phyloP scores from a whole-genome alignment of 768 basidiomycete genomes.

The Trametes cubensis region DNA sequence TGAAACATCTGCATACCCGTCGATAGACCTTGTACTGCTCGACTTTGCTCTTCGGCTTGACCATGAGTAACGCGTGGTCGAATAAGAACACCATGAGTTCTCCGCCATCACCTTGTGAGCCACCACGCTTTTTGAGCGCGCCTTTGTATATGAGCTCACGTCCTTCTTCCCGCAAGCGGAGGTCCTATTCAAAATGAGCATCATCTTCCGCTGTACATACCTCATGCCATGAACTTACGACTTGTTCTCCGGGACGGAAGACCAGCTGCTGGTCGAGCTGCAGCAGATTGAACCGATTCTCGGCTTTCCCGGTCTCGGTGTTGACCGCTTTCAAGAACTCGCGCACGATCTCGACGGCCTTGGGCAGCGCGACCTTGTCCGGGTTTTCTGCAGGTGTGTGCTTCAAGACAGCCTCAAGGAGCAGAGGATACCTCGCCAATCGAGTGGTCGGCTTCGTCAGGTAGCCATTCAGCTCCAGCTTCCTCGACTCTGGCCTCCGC shows the following conservation, averaged over 20 bases:
- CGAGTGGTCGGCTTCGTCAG: conserved; percentile 98
- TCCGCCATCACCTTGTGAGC: conserved; percentile 72
- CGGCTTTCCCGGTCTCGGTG: conserved; percentile 90
- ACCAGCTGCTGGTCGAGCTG: conserved; percentile 92
- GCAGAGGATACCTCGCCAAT: conserved; percentile 92
- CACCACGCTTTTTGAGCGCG: conserved; percentile 80
- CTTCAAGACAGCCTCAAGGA: conserved; percentile 90
- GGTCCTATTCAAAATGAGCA: conserved; percentile 53
- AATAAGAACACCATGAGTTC: conserved; percentile 94
- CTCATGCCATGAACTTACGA: conserved; percentile 53
- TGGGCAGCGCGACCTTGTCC: conserved; percentile 76
- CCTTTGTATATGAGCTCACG: conserved; percentile 94
- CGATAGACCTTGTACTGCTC: conserved; percentile 94
- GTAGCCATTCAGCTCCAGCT: conserved; percentile 96
- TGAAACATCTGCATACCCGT: conserved; percentile 56
- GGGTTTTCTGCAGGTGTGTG: conserved; percentile 89
- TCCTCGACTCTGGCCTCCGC: conserved; percentile 90
- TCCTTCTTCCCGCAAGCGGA: conserved; percentile 83
- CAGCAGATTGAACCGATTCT: conserved; percentile 93
- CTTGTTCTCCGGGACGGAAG: conserved; percentile 88
- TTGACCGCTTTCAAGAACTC: conserved; percentile 90
- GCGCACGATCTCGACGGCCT: conserved; percentile 75
- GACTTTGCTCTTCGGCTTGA: conserved; percentile 88
- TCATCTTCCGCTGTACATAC: not conserved
- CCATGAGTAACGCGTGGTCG: conserved; percentile 95